These are phyloP conservation scores for Teratosphaeria zuluensis DNA, from an alignment of 2,329 filamentous ascomycete species.

Conservation along the genomic window DNA sequence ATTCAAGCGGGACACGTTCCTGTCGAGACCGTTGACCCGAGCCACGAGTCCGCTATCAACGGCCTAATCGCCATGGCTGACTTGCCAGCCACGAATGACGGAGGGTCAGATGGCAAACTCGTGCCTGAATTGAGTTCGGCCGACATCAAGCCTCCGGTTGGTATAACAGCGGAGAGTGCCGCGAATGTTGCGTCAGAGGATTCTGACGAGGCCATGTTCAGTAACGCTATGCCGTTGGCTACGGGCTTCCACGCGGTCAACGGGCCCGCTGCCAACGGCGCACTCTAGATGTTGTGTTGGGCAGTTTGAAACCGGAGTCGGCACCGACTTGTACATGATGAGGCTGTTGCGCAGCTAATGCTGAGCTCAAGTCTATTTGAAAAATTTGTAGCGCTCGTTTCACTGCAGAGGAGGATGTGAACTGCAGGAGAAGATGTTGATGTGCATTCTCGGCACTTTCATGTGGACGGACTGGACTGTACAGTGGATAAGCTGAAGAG, in stretches of 20 bases:
- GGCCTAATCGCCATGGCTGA: neutral
- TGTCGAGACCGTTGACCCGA: neutral
- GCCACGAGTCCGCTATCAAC: neutral
- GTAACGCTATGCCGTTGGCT: neutral
- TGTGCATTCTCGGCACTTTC: neutral
- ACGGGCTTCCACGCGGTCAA: neutral
- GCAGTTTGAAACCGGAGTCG: neutral
- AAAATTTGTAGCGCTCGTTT: neutral
- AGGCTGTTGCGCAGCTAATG: neutral
- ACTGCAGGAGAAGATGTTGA: neutral
- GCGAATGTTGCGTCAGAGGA: neutral
- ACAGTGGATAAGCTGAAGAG: neutral
- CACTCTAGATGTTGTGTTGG: neutral
- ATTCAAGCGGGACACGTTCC: neutral
- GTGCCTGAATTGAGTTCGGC: neutral
- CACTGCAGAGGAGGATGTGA: neutral
- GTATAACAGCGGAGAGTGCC: neutral
- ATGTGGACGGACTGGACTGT: neutral
- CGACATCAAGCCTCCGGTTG: neutral
- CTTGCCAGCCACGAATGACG: neutral
- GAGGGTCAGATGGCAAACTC: neutral
- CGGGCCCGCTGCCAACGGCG: neutral
- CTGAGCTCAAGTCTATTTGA: neutral
- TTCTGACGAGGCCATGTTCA: neutral
- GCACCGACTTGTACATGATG: neutral